Evolutionary conservation across 805 yeast genomes (phyloP).

Genomic region (Candida tibetensis): DNA sequence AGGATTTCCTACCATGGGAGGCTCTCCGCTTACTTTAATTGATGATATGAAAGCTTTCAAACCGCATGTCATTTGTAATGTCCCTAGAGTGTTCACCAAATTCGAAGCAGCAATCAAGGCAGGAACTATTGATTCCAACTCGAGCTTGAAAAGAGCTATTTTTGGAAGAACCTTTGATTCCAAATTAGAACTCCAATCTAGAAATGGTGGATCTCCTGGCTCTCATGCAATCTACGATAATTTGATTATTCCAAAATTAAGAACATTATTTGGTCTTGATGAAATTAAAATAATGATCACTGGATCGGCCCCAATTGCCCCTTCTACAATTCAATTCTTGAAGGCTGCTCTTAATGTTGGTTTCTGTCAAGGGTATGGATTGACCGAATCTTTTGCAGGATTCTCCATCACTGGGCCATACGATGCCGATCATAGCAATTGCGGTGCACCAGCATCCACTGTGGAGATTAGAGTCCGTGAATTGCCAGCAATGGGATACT

Average conservation of each 20-base stretch:
- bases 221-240: conserved; percentile 16
- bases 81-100: conserved; percentile 26
- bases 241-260: conserved; percentile 29
- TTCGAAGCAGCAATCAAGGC: conserved; percentile 24
- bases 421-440: conserved; percentile 22
- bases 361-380: conserved; percentile 33
- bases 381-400: conserved; percentile 31
- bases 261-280: conserved; percentile 32
- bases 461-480: conserved; percentile 21
- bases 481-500: conserved; percentile 25
- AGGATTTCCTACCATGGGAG: conserved; percentile 23
- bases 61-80: conserved; percentile 24
- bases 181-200: conserved; percentile 15
- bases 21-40: conserved; percentile 21
- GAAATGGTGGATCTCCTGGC: conserved; percentile 16
- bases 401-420: conserved; percentile 14
- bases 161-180: conserved; percentile 17
- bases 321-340: conserved; percentile 20
- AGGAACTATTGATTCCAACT: conserved; percentile 21
- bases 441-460: conserved; percentile 20
- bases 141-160: conserved; percentile 15
- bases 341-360: conserved; percentile 25
- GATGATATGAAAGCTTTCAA: conserved; percentile 24
- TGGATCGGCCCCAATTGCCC: conserved; percentile 27
- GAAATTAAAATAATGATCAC: conserved; percentile 22